Conservation (phyloP, 2,329 filamentous ascomycete genomes). For the Monilinia polystroma region DNA sequence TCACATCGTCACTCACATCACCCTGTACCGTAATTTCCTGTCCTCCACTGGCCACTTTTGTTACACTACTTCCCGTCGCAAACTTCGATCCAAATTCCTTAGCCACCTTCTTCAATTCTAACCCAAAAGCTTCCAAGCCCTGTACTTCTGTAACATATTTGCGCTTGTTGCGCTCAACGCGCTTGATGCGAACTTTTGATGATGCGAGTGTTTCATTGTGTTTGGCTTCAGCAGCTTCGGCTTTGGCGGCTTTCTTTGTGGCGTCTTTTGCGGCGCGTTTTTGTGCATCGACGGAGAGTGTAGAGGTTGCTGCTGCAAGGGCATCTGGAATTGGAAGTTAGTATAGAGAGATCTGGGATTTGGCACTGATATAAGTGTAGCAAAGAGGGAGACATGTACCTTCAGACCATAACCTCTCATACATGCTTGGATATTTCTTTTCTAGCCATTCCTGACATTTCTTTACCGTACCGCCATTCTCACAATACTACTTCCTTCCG, state of each 20-base stretch:
- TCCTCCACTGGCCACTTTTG: conserved; percentile 78
- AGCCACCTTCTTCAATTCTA: conserved; percentile 92
- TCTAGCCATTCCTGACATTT: conserved; percentile 98
- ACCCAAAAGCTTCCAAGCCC: conserved; percentile 83
- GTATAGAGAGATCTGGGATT: background rate
- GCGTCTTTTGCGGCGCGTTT: conserved; percentile 95
- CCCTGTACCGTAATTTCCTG: conserved; percentile 99
- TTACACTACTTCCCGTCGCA: conserved; percentile 89
- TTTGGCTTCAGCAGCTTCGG: conserved; percentile 80
- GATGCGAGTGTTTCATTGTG: conserved; percentile 75
- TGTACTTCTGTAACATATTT: conserved; percentile 94
- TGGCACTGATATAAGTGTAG: no score
- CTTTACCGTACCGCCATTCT: conserved; percentile 93
- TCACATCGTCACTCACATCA: conserved; percentile 91
- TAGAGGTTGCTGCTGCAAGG: conserved; percentile 77
- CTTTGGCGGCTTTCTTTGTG: conserved; percentile 94
- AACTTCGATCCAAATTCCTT: conserved; percentile 99
- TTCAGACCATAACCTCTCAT: conserved; percentile 79
- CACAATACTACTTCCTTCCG: conserved; percentile 76
- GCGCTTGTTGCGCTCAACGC: conserved; percentile 96
- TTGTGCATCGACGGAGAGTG: conserved; percentile 85
- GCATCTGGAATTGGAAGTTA: conserved; percentile 55
- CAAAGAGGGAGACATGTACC: conserved; percentile 51
- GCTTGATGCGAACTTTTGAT: conserved; percentile 86
- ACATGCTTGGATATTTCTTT: conserved; percentile 69